Percentiles rank a stretch among this genome's conserved stretches.
These are phyloP conservation scores for Starmerella etchellsii DNA, from an alignment of 805 yeast genomes.

Conservation along the genomic window DNA sequence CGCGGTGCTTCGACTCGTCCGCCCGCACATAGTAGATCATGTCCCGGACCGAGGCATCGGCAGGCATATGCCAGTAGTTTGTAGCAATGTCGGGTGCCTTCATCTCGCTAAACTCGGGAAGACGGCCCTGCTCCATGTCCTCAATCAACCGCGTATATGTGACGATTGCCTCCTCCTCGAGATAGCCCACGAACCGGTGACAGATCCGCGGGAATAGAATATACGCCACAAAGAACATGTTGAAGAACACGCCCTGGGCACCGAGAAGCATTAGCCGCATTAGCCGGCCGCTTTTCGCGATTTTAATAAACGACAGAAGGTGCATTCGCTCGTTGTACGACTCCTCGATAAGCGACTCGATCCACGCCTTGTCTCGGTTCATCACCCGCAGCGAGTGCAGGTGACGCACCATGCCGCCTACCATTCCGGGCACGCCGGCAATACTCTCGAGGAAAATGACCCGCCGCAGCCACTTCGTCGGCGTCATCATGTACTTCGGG, in stretches of 20 bases:
- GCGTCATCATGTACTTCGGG: neutral
- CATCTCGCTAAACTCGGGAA: conserved; percentile 1
- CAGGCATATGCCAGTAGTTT: conserved; percentile 4
- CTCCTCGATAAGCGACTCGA: conserved; percentile 5
- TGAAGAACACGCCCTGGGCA: conserved; percentile 7
- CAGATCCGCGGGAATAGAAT: conserved; percentile 5
- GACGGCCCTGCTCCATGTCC: conserved; percentile 2
- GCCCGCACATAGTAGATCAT: conserved; percentile 8
- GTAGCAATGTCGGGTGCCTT: conserved; percentile 5
- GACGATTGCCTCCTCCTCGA: conserved; percentile 5
- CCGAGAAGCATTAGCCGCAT: conserved; percentile 3
- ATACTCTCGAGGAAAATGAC: conserved; percentile 4
- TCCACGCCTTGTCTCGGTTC: conserved; percentile 6
- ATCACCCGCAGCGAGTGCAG: conserved; percentile 3
- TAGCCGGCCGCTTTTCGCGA: conserved; percentile 1
- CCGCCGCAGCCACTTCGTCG: conserved; percentile 3
- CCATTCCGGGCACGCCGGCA: conserved; percentile 9
- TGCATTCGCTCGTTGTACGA: conserved; percentile 8
- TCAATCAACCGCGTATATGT: conserved; percentile 4
- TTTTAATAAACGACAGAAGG: conserved; percentile 1
- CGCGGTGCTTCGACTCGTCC: conserved; percentile 8
- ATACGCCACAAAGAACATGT: conserved; percentile 3
- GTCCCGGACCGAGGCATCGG: conserved; percentile 3
- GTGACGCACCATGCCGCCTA: conserved; percentile 8
- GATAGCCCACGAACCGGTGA: conserved; percentile 8